Percentiles rank a stretch among this genome's conserved stretches.
These are phyloP conservation scores for Fusarium aywerte DNA, from an alignment of 2,329 filamentous ascomycete genomes.

Conservation along the genomic window DNA sequence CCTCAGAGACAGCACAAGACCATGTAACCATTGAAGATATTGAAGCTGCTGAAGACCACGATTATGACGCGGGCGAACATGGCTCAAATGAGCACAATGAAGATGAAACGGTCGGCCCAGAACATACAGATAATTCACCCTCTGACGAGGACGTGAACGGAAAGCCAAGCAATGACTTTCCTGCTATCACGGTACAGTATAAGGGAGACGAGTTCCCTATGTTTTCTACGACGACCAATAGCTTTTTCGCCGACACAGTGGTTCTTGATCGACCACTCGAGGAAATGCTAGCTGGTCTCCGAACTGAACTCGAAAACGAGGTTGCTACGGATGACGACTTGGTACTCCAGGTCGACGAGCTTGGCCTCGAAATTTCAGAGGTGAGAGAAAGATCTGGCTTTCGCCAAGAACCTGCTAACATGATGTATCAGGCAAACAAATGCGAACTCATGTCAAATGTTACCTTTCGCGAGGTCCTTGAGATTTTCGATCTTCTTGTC, in stretches of 20 bases:
- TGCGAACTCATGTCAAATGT: constrained; percentile 50
- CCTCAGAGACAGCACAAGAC: neutral
- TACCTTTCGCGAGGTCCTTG: constrained; percentile 56
- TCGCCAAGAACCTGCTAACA: constrained; percentile 41
- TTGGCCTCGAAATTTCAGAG: constrained; percentile 65
- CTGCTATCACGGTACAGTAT: constrained; percentile 56
- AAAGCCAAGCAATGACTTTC: constrained; percentile 43
- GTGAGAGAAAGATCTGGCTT: constrained; percentile 47
- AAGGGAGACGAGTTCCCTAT: constrained; percentile 58
- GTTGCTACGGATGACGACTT: constrained; percentile 60
- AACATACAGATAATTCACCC: constrained; percentile 6
- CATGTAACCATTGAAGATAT: neutral
- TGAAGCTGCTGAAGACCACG: constrained; percentile 14
- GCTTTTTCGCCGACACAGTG: constrained; percentile 59
- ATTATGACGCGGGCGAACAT: constrained; percentile 14
- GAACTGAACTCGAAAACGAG: constrained; percentile 59
- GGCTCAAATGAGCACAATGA: constrained; percentile 19
- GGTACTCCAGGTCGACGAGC: constrained; percentile 62
- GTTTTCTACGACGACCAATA: constrained; percentile 51
- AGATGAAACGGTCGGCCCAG: constrained; percentile 9
- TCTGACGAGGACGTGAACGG: constrained; percentile 22
- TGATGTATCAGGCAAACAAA: constrained; percentile 49
- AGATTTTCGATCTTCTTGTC: constrained; percentile 56
- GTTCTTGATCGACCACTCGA: constrained; percentile 58
- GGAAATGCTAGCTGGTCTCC: constrained; percentile 57